Evolutionary conservation across 2,329 filamentous ascomycete genomes (phyloP), one percentile per base, ranked within the genome.

Genomic region (Pezicula carpinea): DNA sequence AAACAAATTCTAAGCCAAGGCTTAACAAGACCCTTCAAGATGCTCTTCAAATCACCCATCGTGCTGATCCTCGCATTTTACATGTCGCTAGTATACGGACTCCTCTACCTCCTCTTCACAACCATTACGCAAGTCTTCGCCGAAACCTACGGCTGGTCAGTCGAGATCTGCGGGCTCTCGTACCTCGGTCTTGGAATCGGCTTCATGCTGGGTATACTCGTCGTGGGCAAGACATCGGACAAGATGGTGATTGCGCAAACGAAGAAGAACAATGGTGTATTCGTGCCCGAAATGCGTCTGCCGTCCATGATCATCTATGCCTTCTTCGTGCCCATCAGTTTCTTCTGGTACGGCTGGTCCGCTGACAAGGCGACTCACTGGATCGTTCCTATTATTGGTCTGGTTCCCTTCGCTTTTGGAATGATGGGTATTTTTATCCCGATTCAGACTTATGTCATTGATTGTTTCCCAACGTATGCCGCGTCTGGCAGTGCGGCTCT

Each of bases 281-380:
- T 45, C 39, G 51, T 57, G 6, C 67, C 69, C 0, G 71, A 74
- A 44, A 64, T 64, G 31, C 62, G 70, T 0, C 61, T 75, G 0
- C 71, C 66, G 60, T 67, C 67, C 18, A 67, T 64, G 19, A 67
- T 73, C 52, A 50, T 70, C 3, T 71, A 67, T 1, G 60, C 67
- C 1, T 63, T 68, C 1, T 53, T 68, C 2, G 64, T 74, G 4
- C 69, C 73, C 0, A 57, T 75, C 13, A 66, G 64, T 1, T 63
- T 75, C 1, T 75, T 75, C 53, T 74, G 72, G 73, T 62, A 75
- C 11, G 73, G 68, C 10, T 75, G 72, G 72, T 70, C 70, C 2
- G 64, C 65, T 5, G 66, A 67, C 22, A 48, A 65, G 0, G 51
- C 45, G 14, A 65, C 73, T 23, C 67, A 65, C 14, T 66, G 69